Conservation (phyloP, 805 yeast genomes). For the Candida ulmi region DNA sequence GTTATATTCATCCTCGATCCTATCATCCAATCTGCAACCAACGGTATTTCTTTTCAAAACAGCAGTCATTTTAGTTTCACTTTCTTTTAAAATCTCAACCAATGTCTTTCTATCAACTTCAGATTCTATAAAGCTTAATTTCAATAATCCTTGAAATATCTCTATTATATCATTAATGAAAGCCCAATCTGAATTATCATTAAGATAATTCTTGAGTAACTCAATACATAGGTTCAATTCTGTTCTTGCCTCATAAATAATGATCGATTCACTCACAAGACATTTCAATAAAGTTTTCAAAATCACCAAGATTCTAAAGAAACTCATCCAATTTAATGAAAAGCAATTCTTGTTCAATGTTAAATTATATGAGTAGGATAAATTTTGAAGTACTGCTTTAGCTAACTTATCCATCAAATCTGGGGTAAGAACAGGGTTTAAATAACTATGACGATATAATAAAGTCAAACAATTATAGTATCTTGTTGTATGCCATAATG, state of each 20-base stretch:
- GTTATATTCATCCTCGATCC: slow-evolving; percentile 18
- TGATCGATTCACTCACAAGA: slow-evolving; percentile 41
- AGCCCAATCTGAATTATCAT: slow-evolving; percentile 38
- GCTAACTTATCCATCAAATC: slow-evolving; percentile 37
- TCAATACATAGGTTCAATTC: slow-evolving; percentile 46
- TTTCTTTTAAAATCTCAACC: slow-evolving; percentile 36
- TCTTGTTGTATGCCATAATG: slow-evolving; percentile 33
- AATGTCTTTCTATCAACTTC: slow-evolving; percentile 29
- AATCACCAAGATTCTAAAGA: slow-evolving; percentile 42
- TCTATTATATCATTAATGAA: slow-evolving; percentile 42
- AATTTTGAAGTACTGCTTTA: slow-evolving; percentile 37
- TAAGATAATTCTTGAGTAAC: slow-evolving; percentile 35
- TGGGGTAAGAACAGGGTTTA: slow-evolving; percentile 39
- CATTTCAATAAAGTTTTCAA: slow-evolving; percentile 44
- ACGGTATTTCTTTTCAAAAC: slow-evolving; percentile 42
- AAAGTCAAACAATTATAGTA: slow-evolving; percentile 42
- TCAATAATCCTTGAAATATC: slow-evolving; percentile 41
- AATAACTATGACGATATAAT: slow-evolving; percentile 44
- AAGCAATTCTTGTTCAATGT: slow-evolving; percentile 34
- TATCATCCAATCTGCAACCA: slow-evolving; percentile 29
- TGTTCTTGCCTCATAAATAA: slow-evolving; percentile 39
- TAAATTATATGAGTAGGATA: slow-evolving; percentile 40
- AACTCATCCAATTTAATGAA: slow-evolving; percentile 45
- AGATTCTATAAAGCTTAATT: slow-evolving; percentile 40
- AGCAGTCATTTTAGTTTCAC: slow-evolving; percentile 39